These are phyloP conservation scores for Pseudogymnoascus sp. DNA, from an alignment of 2,329 filamentous ascomycete species.

Conservation along the genomic window DNA sequence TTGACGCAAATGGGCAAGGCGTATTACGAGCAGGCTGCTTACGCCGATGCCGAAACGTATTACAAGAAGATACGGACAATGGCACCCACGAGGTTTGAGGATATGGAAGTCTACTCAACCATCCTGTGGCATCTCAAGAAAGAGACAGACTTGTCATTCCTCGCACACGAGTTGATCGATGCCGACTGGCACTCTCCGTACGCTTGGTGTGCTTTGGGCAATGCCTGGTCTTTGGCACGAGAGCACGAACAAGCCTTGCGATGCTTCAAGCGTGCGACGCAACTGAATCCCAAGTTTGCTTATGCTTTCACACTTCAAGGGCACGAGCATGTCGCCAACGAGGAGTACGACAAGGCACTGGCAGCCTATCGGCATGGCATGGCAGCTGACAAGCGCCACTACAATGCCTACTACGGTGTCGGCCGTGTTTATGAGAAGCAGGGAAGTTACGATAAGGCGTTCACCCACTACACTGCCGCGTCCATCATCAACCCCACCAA, in stretches of 20 bases:
- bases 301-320: constrained; percentile 95
- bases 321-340: constrained; percentile 90
- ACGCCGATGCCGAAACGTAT: constrained; percentile 78
- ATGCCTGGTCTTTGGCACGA: constrained; percentile 84
- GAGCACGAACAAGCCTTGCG: constrained; percentile 92
- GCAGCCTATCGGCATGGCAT: constrained; percentile 82
- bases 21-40: constrained; percentile 83
- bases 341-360: constrained; percentile 94
- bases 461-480: constrained; percentile 84
- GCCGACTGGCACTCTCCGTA: constrained; percentile 83
- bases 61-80: constrained; percentile 75
- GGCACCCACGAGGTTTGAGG: constrained; percentile 75
- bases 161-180: constrained; percentile 86
- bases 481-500: constrained; percentile 90
- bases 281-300: constrained; percentile 82
- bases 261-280: constrained; percentile 91
- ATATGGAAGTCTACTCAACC: constrained; percentile 98
- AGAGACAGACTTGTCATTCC: constrained; percentile 83
- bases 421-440: constrained; percentile 80
- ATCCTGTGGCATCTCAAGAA: constrained; percentile 97
- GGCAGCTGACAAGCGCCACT: constrained; percentile 79
- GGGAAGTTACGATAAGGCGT: constrained; percentile 84
- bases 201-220: constrained; percentile 92
- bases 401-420: constrained; percentile 96
- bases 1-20: constrained; percentile 84